A percentile compares a stretch with the other conserved stretches of the same genome.
Evolutionary conservation across 23 red algal species (phyloP).

Genomic region (Agarophyton chilense): DNA sequence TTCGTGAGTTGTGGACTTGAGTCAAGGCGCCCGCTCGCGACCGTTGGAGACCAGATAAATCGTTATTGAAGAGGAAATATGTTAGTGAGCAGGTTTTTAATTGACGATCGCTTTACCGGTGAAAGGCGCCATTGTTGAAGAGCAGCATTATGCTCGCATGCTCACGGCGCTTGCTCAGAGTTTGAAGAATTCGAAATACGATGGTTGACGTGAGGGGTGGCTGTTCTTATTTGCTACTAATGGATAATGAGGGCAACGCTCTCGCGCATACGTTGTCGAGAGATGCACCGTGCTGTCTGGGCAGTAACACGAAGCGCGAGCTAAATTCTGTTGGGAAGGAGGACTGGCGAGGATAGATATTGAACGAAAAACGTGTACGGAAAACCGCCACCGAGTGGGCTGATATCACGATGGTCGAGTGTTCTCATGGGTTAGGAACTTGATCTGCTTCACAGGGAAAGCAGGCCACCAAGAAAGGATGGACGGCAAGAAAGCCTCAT

Average conservation of each 20-base stretch:
- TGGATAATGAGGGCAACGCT: not conserved
- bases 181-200: not conserved
- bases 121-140: not conserved
- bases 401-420: too few species aligned
- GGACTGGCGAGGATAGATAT: too few species aligned
- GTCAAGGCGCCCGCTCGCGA: constrained; percentile 26
- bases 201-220: not conserved
- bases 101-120: not conserved
- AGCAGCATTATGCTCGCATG: not conserved
- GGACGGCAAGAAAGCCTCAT: too few species aligned
- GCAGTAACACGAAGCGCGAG: too few species aligned
- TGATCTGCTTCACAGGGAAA: too few species aligned
- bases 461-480: too few species aligned
- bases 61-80: not conserved
- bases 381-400: too few species aligned
- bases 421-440: too few species aligned
- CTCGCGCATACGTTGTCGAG: not conserved
- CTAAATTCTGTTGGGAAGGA: too few species aligned
- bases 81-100: not conserved
- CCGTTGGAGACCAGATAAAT: not conserved
- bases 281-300: too few species aligned
- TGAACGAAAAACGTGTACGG: too few species aligned
- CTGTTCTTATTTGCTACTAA: too few species aligned
- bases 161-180: not conserved
- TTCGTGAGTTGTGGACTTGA: constrained; percentile 10